These are phyloP conservation scores for Camptophora hylomeconis DNA, from an alignment of 2,329 filamentous ascomycete species.

Conservation along the genomic window DNA sequence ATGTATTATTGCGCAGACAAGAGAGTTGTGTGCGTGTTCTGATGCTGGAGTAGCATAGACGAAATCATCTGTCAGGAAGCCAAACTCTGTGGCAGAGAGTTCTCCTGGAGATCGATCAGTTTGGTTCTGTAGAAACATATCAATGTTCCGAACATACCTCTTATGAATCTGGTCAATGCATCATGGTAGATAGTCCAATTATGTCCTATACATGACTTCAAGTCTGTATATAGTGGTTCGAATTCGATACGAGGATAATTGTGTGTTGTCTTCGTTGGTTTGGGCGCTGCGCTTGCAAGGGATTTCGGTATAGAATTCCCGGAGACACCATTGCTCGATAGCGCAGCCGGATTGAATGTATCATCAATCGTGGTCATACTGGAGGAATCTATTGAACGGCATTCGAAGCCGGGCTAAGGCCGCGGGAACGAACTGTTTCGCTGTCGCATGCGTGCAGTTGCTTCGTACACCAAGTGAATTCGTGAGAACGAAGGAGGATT, in stretches of 20 bases:
- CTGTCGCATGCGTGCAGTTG: too few species aligned
- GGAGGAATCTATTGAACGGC: too few species aligned
- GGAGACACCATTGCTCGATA: slow-evolving; percentile 19
- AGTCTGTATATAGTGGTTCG: slow-evolving; percentile 48
- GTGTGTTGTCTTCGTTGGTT: slow-evolving; percentile 36
- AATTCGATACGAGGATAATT: slow-evolving; percentile 49
- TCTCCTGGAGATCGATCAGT: slow-evolving; percentile 34
- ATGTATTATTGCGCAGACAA: slow-evolving; percentile 45
- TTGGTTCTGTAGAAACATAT: slow-evolving; percentile 5
- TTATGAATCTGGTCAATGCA: slow-evolving; percentile 41
- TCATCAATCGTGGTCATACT: slow-evolving; percentile 19
- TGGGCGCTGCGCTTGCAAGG: slow-evolving; percentile 22
- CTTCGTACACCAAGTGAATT: too few species aligned
- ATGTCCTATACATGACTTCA: slow-evolving; percentile 47
- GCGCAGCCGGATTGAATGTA: slow-evolving; percentile 21
- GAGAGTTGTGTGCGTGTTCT: slow-evolving; percentile 49
- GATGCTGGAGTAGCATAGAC: slow-evolving; percentile 38
- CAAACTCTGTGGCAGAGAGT: slow-evolving; percentile 49
- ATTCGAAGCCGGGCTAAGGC: too few species aligned
- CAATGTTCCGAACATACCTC: slow-evolving; percentile 31
- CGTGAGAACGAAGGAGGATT: too few species aligned
- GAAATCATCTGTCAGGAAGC: slow-evolving; percentile 41
- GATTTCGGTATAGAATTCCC: slow-evolving; percentile 8
- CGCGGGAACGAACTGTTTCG: too few species aligned
- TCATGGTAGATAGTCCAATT: slow-evolving; percentile 50